A percentile compares a stretch with the other conserved stretches of the same genome.
These are phyloP conservation scores for Darksidea phi DNA, from an alignment of 495 filamentous ascomycete genomes.

Conservation along the genomic window DNA sequence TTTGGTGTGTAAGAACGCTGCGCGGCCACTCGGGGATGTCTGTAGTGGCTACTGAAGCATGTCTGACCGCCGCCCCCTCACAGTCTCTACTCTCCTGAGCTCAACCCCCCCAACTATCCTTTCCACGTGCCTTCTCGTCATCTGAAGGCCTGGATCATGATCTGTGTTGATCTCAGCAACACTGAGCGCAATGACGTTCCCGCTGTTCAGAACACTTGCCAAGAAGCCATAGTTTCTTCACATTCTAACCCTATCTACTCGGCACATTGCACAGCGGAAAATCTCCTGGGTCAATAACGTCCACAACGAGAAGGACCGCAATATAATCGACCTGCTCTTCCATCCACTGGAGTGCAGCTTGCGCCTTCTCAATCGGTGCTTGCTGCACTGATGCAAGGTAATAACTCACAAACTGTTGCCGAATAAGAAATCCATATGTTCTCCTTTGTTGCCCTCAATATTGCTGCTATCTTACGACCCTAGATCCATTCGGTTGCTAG, in stretches of 20 bases:
- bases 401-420: conserved; percentile 26
- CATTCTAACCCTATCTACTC: conserved; percentile 17
- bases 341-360: conserved; percentile 16
- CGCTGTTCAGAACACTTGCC: conserved; percentile 18
- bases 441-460: conserved; percentile 26
- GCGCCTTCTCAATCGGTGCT: background rate
- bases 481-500: conserved; percentile 15
- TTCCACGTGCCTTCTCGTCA: conserved; percentile 19
- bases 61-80: too few species aligned
- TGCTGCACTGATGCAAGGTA: conserved; percentile 21
- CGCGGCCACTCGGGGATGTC: too few species aligned
- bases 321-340: conserved; percentile 26
- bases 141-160: conserved; percentile 25
- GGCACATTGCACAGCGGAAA: conserved; percentile 28
- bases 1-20: too few species aligned
- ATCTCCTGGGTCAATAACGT: conserved; percentile 21
- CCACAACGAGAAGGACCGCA: conserved; percentile 19
- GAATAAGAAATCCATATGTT: conserved; percentile 26
- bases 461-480: conserved; percentile 24
- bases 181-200: conserved; percentile 18
- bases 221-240: conserved; percentile 17
- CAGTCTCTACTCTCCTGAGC: too few species aligned
- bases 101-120: conserved; percentile 12
- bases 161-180: conserved; percentile 25
- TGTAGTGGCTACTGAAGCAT: too few species aligned